These are phyloP conservation scores for Neoascochyta sp. DNA, from an alignment of 2,329 filamentous ascomycete genomes.

Conservation along the genomic window DNA sequence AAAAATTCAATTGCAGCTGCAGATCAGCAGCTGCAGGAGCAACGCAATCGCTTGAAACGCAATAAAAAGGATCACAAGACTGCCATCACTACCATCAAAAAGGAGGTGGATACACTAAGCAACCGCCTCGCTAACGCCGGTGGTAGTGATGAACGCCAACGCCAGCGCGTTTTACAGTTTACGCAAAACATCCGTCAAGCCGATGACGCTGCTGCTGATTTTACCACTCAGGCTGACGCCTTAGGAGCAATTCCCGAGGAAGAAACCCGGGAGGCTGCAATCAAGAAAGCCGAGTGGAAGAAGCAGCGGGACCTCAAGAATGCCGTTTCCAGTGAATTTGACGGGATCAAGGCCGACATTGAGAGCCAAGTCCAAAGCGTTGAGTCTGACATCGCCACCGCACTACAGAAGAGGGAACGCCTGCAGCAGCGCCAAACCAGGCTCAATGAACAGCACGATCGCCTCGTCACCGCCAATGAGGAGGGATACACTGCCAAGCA, in stretches of 20 bases:
- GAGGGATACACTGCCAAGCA: constrained; percentile 62
- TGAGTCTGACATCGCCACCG: constrained; percentile 60
- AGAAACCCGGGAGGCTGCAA: constrained; percentile 56
- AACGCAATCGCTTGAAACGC: constrained; percentile 65
- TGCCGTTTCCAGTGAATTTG: constrained; percentile 53
- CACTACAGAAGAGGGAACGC: constrained; percentile 68
- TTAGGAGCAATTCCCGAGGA: constrained; percentile 62
- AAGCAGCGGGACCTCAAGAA: constrained; percentile 52
- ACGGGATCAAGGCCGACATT: constrained; percentile 58
- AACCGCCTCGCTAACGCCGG: constrained; percentile 63
- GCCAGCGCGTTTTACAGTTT: constrained; percentile 71
- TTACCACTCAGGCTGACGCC: constrained; percentile 60
- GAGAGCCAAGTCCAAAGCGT: constrained; percentile 62
- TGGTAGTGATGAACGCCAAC: constrained; percentile 70
- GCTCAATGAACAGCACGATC: constrained; percentile 68
- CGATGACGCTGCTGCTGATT: constrained; percentile 57
- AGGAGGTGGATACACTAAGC: constrained; percentile 68
- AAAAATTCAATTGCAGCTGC: constrained; percentile 71
- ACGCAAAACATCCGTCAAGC: constrained; percentile 69
- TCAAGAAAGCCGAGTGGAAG: constrained; percentile 56
- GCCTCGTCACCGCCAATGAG: constrained; percentile 65
- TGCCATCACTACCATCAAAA: constrained; percentile 62
- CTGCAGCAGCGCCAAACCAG: constrained; percentile 67
- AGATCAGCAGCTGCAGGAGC: constrained; percentile 66
- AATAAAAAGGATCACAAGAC: constrained; percentile 72